Percentiles rank a stretch among this genome's conserved stretches.
These are phyloP conservation scores for Fusarium kyushuense DNA, from an alignment of 2,329 filamentous ascomycete species.

Conservation along the genomic window DNA sequence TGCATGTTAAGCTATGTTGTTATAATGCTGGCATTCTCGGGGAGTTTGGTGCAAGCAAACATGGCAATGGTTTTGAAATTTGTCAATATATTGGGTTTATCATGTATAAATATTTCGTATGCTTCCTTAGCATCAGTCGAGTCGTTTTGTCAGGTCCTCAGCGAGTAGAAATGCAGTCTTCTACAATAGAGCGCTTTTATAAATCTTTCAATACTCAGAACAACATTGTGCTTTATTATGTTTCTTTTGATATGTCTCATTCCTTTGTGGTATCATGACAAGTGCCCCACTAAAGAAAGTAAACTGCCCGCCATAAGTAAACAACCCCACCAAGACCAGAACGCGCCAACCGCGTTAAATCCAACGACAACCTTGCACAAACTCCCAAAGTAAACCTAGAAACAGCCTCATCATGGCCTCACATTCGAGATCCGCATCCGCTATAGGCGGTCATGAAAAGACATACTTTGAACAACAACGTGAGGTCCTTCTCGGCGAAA, in stretches of 20 bases:
- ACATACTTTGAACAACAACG: conserved; percentile 83
- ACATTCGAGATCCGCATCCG: conserved; percentile 47
- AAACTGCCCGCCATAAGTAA: conserved; percentile 14
- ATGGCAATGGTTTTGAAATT: neutral
- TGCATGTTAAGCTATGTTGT: conserved; percentile 5
- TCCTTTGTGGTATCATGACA: neutral
- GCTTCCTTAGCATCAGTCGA: neutral
- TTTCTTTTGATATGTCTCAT: no score
- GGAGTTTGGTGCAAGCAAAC: conserved; percentile 18
- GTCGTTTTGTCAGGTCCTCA: neutral
- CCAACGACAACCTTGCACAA: conserved; percentile 13
- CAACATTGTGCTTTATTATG: neutral
- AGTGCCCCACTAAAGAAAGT: conserved; percentile 15
- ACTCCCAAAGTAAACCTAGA: neutral
- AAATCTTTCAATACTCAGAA: neutral
- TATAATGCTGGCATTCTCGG: neutral
- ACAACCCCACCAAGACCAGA: conserved; percentile 35
- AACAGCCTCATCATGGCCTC: conserved; percentile 49
- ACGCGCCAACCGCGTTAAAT: conserved; percentile 25
- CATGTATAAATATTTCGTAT: neutral
- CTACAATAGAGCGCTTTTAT: neutral
- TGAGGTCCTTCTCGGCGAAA: conserved; percentile 76
- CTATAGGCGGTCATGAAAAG: conserved; percentile 56
- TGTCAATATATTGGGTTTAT: neutral
- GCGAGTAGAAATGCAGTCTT: neutral